Base-by-base conservation (phyloP, 2,329 filamentous ascomycete species). In the Dothistroma septosporum region DNA sequence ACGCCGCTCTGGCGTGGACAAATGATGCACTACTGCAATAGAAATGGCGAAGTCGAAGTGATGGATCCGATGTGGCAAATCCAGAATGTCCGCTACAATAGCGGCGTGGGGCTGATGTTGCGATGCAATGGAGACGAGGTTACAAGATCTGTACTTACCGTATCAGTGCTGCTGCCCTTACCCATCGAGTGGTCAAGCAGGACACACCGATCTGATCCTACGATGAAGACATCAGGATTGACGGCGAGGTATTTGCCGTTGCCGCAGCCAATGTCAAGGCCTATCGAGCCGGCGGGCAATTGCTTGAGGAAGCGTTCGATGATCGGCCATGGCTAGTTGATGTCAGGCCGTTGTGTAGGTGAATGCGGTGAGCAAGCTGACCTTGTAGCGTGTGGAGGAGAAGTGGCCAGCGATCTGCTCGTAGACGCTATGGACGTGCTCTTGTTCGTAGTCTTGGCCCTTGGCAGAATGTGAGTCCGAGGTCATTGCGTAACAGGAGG, bases 181-280 rank as follows among this genome's bases (percentile, higher is more conserved):
- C 24, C 59, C 32, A 4, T 12, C 5, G 21, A 50, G 41, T 16
- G 3, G 19, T 16, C 6, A n/a, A 19, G n/a, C 21, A 48, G 16
- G n/a, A 66, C 80, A 69, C 85, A 95, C 79, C 91, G 85, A 79
- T 97, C 94, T 59, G 89, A 93, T 60, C 87, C 93, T 61, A 97
- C 74, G 57, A 97, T 88, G 77, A 90, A 92, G 53, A 96, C 78
- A 68, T 85, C 77, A 22, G 81, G 82, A 76, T 95, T 95, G 60
- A 96, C 89, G 62, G 83, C 80, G 62, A 97, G 80, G 75, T 97
- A 97, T 80, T 97, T 97, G 68, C 94, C 94, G 78, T 99, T 99
- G 61, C 94, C 94, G 77, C 94, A 97, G 62, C 94, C 94, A 59
- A 97, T 82, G 76, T 99, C 94, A 33, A 96, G 82, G 10, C 94